Evolutionary conservation across 2,329 filamentous ascomycete species (phyloP).

Genomic region (Gaeumannomyces sp.): DNA sequence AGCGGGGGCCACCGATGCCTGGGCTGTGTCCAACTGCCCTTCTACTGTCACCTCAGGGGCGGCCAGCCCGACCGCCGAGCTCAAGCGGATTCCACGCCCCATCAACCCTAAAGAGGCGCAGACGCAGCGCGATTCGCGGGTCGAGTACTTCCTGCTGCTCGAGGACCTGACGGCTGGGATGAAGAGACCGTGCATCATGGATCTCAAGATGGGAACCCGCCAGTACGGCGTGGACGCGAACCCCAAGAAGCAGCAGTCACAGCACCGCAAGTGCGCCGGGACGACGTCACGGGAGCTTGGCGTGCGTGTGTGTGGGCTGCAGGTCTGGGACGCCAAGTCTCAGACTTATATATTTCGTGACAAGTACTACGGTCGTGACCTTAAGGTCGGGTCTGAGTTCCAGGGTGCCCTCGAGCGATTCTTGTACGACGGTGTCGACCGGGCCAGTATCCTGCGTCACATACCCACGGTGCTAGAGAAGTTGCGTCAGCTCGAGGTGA

Average conservation of each 20-base stretch:
- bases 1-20: not conserved
- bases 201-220: slow-evolving; percentile 96
- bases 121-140: slow-evolving; percentile 55
- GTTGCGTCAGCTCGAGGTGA: slow-evolving; percentile 73
- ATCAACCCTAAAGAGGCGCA: slow-evolving; percentile 74
- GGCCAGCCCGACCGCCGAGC: slow-evolving; percentile 31
- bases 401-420: slow-evolving; percentile 83
- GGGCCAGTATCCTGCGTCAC: slow-evolving; percentile 73
- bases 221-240: slow-evolving; percentile 92
- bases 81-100: slow-evolving; percentile 48
- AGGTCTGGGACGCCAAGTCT: slow-evolving; percentile 84
- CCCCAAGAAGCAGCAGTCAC: slow-evolving; percentile 87
- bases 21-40: slow-evolving; percentile 26
- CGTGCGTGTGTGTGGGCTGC: slow-evolving; percentile 89
- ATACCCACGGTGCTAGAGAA: slow-evolving; percentile 85
- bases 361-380: slow-evolving; percentile 89
- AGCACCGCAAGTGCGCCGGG: slow-evolving; percentile 83
- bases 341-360: slow-evolving; percentile 92
- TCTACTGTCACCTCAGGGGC: slow-evolving; percentile 28
- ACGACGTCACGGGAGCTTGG: slow-evolving; percentile 90
- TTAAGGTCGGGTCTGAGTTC: slow-evolving; percentile 85
- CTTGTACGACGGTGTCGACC: slow-evolving; percentile 81
- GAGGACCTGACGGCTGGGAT: slow-evolving; percentile 96
- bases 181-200: slow-evolving; percentile 93
- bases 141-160: slow-evolving; percentile 87